phyloP scores from a whole-genome alignment of 2,329 filamentous ascomycete species.

The Epicoccum sorghinum region DNA sequence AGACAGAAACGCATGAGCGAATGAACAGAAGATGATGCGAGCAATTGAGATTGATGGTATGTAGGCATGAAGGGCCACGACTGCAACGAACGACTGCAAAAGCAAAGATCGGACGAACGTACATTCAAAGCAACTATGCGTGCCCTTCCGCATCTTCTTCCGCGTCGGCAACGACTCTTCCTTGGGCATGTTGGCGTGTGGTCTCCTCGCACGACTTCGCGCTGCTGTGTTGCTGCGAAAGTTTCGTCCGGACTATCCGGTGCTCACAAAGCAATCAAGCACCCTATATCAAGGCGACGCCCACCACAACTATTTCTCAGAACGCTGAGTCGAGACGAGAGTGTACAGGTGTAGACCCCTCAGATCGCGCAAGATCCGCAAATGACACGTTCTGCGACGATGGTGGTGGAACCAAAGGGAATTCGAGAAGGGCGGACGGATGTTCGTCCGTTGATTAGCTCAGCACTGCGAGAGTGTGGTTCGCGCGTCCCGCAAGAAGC shows the following conservation, averaged over 20 bases:
- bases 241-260: slow-evolving; percentile 29
- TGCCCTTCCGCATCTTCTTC: slow-evolving; percentile 54
- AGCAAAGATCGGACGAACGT: slow-evolving; percentile 29
- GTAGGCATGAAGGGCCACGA: not conserved
- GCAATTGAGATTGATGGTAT: slow-evolving; percentile 10
- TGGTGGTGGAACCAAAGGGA: slow-evolving; percentile 13
- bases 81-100: slow-evolving; percentile 4
- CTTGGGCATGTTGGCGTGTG: slow-evolving; percentile 42
- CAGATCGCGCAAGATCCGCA: not conserved
- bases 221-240: slow-evolving; percentile 14
- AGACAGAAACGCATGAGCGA: not conserved
- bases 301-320: not conserved
- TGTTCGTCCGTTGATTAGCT: slow-evolving; percentile 15
- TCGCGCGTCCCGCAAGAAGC: not conserved
- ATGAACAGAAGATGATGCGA: not conserved
- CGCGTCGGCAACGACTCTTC: slow-evolving; percentile 41
- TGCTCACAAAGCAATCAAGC: not conserved
- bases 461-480: not conserved
- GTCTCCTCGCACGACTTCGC: slow-evolving; percentile 12
- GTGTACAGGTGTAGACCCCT: not conserved
- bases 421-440: slow-evolving; percentile 13
- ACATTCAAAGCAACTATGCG: slow-evolving; percentile 54
- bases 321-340: not conserved
- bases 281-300: slow-evolving; percentile 6
- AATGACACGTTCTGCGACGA: slow-evolving; percentile 5